Conservation (phyloP, 2,329 filamentous ascomycete genomes). For the Xylaria sp. region DNA sequence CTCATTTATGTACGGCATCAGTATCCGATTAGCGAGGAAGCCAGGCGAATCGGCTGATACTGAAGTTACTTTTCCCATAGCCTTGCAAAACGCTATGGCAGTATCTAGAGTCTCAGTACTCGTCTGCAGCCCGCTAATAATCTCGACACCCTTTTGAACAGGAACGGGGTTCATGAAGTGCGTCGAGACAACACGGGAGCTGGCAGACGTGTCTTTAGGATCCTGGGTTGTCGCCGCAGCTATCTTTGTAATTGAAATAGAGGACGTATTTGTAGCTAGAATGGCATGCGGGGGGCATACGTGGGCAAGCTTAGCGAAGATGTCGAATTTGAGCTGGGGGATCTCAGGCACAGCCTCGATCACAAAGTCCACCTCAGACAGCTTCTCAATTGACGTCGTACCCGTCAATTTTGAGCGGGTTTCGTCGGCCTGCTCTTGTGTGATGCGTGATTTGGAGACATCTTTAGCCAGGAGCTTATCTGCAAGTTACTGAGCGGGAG, state of each 20-base stretch:
- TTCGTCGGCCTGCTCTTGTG: constrained; percentile 80
- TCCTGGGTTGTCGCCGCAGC: constrained; percentile 85
- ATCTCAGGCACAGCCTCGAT: constrained; percentile 98
- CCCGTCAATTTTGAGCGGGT: constrained; percentile 75
- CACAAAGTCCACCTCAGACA: constrained; percentile 90
- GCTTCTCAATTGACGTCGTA: constrained; percentile 78
- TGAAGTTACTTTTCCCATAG: constrained; percentile 93
- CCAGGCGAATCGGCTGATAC: constrained; percentile 90
- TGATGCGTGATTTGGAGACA: constrained; percentile 86
- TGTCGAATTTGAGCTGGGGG: constrained; percentile 83
- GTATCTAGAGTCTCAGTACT: constrained; percentile 83
- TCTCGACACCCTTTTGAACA: constrained; percentile 96
- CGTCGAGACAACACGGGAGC: constrained; percentile 90
- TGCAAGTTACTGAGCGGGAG: constrained; percentile 50
- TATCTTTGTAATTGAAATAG: constrained; percentile 96
- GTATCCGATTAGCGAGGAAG: constrained; percentile 94
- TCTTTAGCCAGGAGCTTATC: constrained; percentile 95
- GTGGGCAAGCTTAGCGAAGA: constrained; percentile 84
- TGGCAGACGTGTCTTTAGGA: constrained; percentile 81
- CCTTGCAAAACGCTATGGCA: constrained; percentile 85
- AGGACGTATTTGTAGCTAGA: constrained; percentile 97
- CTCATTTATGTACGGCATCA: constrained; percentile 99
- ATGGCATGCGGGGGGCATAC: constrained; percentile 87
- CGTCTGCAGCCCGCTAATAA: constrained; percentile 94
- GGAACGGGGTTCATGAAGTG: constrained; percentile 99